Evolutionary conservation across 805 yeast species (phyloP), one percentile per base, ranked within the genome.

Genomic region (Sungouiella thailandica): DNA sequence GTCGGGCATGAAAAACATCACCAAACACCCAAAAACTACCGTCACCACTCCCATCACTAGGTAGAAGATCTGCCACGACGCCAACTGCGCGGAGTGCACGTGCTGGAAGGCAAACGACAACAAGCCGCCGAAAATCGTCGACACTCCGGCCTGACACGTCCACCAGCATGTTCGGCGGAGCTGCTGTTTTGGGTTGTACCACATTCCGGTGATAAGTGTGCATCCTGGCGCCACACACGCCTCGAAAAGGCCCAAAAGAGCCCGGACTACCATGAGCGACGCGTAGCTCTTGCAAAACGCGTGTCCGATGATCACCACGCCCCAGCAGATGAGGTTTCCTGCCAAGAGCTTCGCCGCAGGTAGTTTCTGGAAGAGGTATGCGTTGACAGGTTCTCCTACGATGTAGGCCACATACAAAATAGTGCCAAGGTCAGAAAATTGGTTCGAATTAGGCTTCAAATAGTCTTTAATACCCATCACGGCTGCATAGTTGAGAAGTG

Each of bases 31-130:
- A 52, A 74, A 74, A 2, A 56, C 28, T 3, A 74, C 53, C 3
- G 83, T 78, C 11, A 74, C 47, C 2, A 72, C 31, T 7, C 84
- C 84, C 48, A 77, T 70, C 4, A 74, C 67, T 12, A 77, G 47
- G 50, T 75, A 78, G 56, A 76, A 68, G 29, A 77, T 74, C 52
- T 75, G 80, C 83, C 83, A 78, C n/a, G 79, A 68, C 17, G 63
- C 52, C 35, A 75, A 62, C 4, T 41, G 30, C 8, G 53, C 39
- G 29, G 55, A 51, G 29, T 47, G 41, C 15, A 76, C 68, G 43
- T 72, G 76, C 45, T 73, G 77, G 50, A 78, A 77, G 0, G 68
- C 78, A 53, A 67, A 3, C 65, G 50, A 62, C 19, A 65, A 45
- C 9, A 61, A 44, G 1, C 68, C 63, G 3, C 70, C 70, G 15